These are phyloP conservation scores for Paraconiothyrium sp. DNA, from an alignment of 2,329 filamentous ascomycete species.

Conservation along the genomic window DNA sequence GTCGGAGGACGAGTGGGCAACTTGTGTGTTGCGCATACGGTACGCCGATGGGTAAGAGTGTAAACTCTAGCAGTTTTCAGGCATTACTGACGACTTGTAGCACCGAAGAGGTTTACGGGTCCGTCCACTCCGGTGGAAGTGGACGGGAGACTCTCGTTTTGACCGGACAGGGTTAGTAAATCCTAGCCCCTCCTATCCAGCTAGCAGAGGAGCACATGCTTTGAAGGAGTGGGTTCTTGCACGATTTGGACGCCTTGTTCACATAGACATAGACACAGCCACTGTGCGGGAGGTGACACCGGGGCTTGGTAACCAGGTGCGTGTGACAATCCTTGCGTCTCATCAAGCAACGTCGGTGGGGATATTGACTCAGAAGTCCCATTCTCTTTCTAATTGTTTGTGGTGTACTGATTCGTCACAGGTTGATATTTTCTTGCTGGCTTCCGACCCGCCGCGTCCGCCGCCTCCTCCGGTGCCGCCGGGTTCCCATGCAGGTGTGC, in stretches of 20 bases:
- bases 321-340: not conserved
- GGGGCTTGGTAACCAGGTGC: not conserved
- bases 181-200: not conserved
- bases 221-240: not conserved
- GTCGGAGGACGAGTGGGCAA: not conserved
- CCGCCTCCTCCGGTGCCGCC: slow-evolving; percentile 17
- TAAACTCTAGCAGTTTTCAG: not conserved
- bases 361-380: not conserved
- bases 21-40: not conserved
- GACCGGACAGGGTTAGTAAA: not conserved
- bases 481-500: too few relatives aligned
- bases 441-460: not conserved
- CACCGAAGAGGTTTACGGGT: not conserved
- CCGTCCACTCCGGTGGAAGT: not conserved
- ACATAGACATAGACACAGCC: not conserved
- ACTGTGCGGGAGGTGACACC: not conserved
- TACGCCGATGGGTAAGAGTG: not conserved
- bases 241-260: not conserved
- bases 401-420: not conserved
- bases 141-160: not conserved
- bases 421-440: not conserved
- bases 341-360: not conserved
- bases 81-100: not conserved
- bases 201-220: not conserved
- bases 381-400: not conserved